Evolutionary conservation across 2,329 filamentous ascomycete species (phyloP), one percentile per base, ranked within the genome.

Genomic region (Trichoderma polysporum): DNA sequence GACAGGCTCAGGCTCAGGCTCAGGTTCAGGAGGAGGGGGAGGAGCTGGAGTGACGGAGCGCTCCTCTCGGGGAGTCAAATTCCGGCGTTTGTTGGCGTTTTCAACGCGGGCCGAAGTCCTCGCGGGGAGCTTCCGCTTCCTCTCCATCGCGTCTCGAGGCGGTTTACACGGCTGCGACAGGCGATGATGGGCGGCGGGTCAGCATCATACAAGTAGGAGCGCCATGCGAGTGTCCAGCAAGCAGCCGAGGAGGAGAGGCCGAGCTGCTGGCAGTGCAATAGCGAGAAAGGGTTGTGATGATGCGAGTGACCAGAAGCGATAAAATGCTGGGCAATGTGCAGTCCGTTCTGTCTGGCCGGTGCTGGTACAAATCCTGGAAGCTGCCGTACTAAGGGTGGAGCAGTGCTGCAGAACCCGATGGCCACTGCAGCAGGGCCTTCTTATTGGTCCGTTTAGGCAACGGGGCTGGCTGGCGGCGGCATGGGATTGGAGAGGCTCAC

Each of bases 81-180:
- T 86, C 70, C 87, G 83, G 74, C 85, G 88, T 79, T 90, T 90
- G 62, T 84, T 81, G 63, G 81, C 82, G 67, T 85, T 83, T 71
- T 90, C 88, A 67, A 82, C 81, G 71, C 88, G 84, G 70, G 88
- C 86, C 52, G 86, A 84, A 63, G 86, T 85, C 74, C 88, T 84
- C 49, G 88, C 83, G 25, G 88, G 87, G 68, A 89, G 79, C 79
- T 89, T 90, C 75, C 88, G 83, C 80, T 90, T 90, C 76, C 81
- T 85, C 79, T 90, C 88, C 87, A 90, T 90, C 54, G 41, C 69
- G 68, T 65, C 67, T 66, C 50, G 31, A 58, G 67, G 58, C 60
- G 67, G 45, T 41, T 63, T 67, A 62, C 64, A 67, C 63, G 58
- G 41, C 57, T 60, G 53, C 67, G 68, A 59, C 57, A 53, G 63